phyloP scores from a whole-genome alignment of 2,329 filamentous ascomycete genomes.

The Escovopsis sp. region DNA sequence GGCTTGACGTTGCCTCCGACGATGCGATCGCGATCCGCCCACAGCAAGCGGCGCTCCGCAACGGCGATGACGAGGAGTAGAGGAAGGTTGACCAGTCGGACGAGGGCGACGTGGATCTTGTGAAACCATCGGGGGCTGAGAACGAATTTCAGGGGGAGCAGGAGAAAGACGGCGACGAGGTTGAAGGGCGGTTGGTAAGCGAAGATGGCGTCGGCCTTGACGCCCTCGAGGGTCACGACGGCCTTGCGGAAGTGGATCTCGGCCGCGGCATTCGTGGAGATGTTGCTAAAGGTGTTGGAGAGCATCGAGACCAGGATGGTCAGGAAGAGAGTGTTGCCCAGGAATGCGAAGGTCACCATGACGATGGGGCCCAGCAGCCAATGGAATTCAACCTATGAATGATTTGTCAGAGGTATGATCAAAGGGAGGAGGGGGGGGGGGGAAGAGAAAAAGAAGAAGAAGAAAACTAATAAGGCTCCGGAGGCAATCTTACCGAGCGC shows the following conservation, averaged over 20 bases:
- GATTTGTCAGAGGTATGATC: neutral
- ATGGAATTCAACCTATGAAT: slow-evolving; percentile 51
- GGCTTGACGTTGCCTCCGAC: slow-evolving; percentile 10
- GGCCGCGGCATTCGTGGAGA: slow-evolving; percentile 61
- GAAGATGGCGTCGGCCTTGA: slow-evolving; percentile 73
- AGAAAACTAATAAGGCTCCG: neutral
- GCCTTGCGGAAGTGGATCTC: slow-evolving; percentile 73
- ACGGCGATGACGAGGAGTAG: slow-evolving; percentile 56
- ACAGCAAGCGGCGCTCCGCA: slow-evolving; percentile 55
- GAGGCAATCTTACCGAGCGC: slow-evolving; percentile 28
- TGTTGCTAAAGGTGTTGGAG: slow-evolving; percentile 68
- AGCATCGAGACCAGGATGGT: slow-evolving; percentile 81
- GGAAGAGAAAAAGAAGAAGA: too few relatives aligned
- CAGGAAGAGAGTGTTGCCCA: slow-evolving; percentile 79
- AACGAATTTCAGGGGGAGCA: slow-evolving; percentile 66
- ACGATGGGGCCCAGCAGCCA: slow-evolving; percentile 62
- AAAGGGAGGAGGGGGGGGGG: neutral
- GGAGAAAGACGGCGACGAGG: slow-evolving; percentile 56
- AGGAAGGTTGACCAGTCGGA: slow-evolving; percentile 62
- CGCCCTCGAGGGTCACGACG: slow-evolving; percentile 70
- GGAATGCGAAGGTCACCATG: slow-evolving; percentile 73
- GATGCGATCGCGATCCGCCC: slow-evolving; percentile 24
- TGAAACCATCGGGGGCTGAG: slow-evolving; percentile 76
- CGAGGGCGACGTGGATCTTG: slow-evolving; percentile 69
- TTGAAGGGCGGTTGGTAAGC: slow-evolving; percentile 76